Base-by-base conservation (phyloP, 495 filamentous ascomycete species). In the Platismatia glauca region DNA sequence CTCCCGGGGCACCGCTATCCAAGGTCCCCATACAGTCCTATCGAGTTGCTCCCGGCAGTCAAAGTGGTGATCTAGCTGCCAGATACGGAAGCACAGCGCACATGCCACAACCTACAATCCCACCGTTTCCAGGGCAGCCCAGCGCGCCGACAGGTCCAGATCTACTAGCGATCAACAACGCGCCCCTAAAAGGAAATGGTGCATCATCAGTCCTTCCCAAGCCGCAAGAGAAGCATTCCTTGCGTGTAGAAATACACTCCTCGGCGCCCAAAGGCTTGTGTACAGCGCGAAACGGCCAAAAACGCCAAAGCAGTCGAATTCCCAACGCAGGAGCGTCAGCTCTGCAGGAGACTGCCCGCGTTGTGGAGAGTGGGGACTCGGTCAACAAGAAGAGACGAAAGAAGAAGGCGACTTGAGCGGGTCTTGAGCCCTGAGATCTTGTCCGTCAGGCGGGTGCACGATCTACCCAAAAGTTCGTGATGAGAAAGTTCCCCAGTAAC, bases 301-400 rank as follows among this genome's bases (percentile, higher is more conserved):
- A 13, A 0, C 12, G 48, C 50, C 50, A 33, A 53, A 20, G 29
- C 16, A 53, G 13, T 33, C 29, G 13, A 53, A 9, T 7, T 6
- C 0, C 27, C 7, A 31, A 33, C n/a, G 27, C 7, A 33, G 29
- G 29, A 8, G 29, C 15, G 9, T 53, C 27, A 2, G 50, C 27
- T 53, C 29, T 7, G 50, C 27, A 20, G 3, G 29, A 5, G 1
- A 33, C 7, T 20, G 13, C 5, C 11, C 29, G 27, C 15, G 5
- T 6, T 31, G 2, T 53, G 0, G 5, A 20, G 6, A 53, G n/a
- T 20, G 29, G 27, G 20, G 29, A 53, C 50, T 33, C 29, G 16
- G 50, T 20, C 27, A 53, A 53, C 50, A 53, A 53, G 48, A 31
- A 53, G 50, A 53, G 20, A 53, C 29, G 50, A 18, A 53, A 53